These are phyloP conservation scores for Mimosa bimucronata DNA, from an alignment of 306 rosid species.

Conservation along the genomic window DNA sequence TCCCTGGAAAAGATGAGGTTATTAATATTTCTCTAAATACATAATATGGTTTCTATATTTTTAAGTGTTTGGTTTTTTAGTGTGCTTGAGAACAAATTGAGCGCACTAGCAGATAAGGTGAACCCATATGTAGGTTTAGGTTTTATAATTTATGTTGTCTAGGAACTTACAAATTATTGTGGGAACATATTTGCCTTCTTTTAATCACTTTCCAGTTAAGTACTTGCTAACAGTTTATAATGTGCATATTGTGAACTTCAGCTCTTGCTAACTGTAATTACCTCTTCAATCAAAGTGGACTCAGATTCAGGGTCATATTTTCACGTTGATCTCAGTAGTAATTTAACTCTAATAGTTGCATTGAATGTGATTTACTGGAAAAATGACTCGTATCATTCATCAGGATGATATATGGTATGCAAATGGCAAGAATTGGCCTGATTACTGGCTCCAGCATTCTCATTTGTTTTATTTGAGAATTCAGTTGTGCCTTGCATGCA, in stretches of 20 bases:
- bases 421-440: too few relatives aligned
- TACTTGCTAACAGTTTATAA: too few relatives aligned
- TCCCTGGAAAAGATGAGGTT: too few relatives aligned
- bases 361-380: too few relatives aligned
- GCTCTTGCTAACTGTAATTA: too few relatives aligned
- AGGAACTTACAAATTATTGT: neutral
- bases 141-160: constrained; percentile 5
- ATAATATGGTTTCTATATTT: neutral
- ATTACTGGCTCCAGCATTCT: neutral
- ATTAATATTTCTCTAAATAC: constrained; percentile 14
- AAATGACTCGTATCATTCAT: too few relatives aligned
- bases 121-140: neutral
- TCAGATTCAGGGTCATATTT: constrained; percentile 3
- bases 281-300: neutral
- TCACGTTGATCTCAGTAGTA: neutral
- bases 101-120: neutral
- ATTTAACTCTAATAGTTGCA: neutral
- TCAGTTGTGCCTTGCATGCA: too few relatives aligned
- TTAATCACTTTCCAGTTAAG: too few relatives aligned
- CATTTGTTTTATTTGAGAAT: constrained; percentile 34
- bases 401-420: too few relatives aligned
- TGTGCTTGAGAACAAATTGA: constrained; percentile 10
- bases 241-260: too few relatives aligned
- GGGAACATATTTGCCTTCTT: neutral
- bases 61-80: neutral